Evolutionary conservation across 768 basidiomycete genomes (phyloP), one percentile per base, ranked within the genome.

Genomic region (Calocybe cyanea): DNA sequence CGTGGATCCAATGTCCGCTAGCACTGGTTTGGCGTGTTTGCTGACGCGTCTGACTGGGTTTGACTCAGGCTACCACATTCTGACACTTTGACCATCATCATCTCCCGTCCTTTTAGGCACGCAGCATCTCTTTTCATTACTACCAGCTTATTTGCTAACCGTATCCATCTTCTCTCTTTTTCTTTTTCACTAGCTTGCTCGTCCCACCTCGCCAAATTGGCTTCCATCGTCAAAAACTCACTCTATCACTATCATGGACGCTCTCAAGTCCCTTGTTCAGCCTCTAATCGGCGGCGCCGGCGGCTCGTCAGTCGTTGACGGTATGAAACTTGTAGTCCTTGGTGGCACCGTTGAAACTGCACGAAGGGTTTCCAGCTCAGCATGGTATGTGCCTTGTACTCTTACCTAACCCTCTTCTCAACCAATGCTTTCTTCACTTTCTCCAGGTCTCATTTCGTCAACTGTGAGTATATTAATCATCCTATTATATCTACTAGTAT

Each of bases 321-420:
- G 87, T 53, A 83, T 90, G 73, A 92, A 92, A 69, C 85, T 91
- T 60, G 89, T 92, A 66, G 86, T 91, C 36, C 74, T 92, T 41
- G 88, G 88, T 48, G 88, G 88, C 46, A 90, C 89, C 1, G 89
- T 92, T 47, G 88, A 91, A 68, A 92, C 88, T 0, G 88, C 88
- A 0, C 74, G 88, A 57, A 71, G 88, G 51, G 80, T 89, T 24
- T 87, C 86, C 17, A 87, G 86, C 65, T 83, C 85, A 46, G 88
- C 85, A 35, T 91, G 89, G 88, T 85, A 35, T 28, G 58, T 49
- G 77, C 66, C 46, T 15, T 19, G n/a, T 43, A 49, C 32, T 45
- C 36, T 20, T 11, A n/a, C 15, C 35, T 38, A 36, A 43, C 17
- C 28, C 11, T 21, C 4, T 28, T 48, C 37, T 15, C 52, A 30